Evolutionary conservation across 2,329 filamentous ascomycete species (phyloP), one percentile per base, ranked within the genome.

Genomic region (Ciborinia camelliae): DNA sequence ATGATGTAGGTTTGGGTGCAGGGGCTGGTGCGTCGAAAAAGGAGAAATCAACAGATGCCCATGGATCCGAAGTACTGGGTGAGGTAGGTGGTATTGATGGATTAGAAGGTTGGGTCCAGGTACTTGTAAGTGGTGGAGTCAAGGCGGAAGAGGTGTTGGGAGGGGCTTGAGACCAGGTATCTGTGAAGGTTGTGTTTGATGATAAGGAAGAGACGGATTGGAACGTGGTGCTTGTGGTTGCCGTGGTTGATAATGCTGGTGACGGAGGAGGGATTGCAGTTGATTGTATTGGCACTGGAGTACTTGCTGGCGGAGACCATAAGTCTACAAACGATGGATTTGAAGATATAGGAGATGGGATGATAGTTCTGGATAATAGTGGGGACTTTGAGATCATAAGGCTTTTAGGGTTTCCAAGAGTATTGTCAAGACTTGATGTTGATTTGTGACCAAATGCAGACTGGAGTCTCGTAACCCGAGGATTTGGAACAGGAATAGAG

Each of bases 31-130:
- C 53, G 14, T 77, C 75, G 55, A 77, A 77, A 53, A 77, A 73
- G 23, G 76, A 77, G 65, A 77, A 75, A 68, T 77, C 76, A 30
- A 70, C 73, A 35, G 69, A 72, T 15, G 73, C 72, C 76, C 76
- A 77, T 12, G 74, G 71, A 65, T 76, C 74, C 12, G 48, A 51
- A 20, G 55, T 66, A 18, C 58, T 54, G 28, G 65, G 48, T 23
- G 54, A 23, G 37, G 62, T 4, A 35, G 52, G 32, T 32, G 37
- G 35, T 30, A 54, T 20, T 62, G 41, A 15, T 6, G 15, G 43
- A 20, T 26, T 61, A 5, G 18, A 5, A 1, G 32, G 18, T 6
- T 51, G 48, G n/a, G 45, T 32, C 35, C 47, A 62, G 9, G 26
- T 23, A 30, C 8, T 62, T 32, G 59, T 39, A 32, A 28, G 39